phyloP scores from a whole-genome alignment of 257 asterid species.

The Perilla frutescens region DNA sequence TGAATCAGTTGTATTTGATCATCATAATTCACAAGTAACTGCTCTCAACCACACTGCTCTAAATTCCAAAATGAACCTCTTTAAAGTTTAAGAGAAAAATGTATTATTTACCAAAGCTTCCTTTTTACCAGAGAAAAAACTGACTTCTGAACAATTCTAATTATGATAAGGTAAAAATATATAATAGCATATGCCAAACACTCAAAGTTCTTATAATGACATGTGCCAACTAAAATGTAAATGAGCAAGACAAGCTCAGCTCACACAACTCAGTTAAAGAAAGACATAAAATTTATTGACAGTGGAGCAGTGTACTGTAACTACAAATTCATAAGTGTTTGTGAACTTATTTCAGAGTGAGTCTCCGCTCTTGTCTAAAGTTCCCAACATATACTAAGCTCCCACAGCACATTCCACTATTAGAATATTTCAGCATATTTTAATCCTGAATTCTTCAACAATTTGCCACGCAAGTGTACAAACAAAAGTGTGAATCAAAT shows the following conservation, averaged over 20 bases:
- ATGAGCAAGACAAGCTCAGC: too few species aligned
- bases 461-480: conserved; percentile 20
- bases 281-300: too few species aligned
- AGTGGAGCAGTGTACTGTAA: too few species aligned
- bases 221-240: too few species aligned
- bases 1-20: conserved; percentile 9
- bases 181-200: background rate
- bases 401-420: background rate
- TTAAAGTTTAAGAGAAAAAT: conserved; percentile 6
- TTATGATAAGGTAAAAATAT: background rate
- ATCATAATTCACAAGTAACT: conserved; percentile 4
- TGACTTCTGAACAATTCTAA: background rate
- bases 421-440: background rate
- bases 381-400: background rate
- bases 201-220: too few species aligned
- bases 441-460: background rate
- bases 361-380: conserved; percentile 11
- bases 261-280: too few species aligned
- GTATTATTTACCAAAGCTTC: background rate
- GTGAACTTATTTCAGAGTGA: background rate
- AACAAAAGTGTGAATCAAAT: background rate
- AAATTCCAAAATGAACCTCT: conserved; percentile 5
- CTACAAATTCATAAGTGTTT: background rate
- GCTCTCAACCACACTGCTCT: too few species aligned
- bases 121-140: conserved; percentile 6